Evolutionary conservation across 306 rosid genomes (phyloP), one percentile per base, ranked within the genome.

Genomic region (Dicorynia guianensis): DNA sequence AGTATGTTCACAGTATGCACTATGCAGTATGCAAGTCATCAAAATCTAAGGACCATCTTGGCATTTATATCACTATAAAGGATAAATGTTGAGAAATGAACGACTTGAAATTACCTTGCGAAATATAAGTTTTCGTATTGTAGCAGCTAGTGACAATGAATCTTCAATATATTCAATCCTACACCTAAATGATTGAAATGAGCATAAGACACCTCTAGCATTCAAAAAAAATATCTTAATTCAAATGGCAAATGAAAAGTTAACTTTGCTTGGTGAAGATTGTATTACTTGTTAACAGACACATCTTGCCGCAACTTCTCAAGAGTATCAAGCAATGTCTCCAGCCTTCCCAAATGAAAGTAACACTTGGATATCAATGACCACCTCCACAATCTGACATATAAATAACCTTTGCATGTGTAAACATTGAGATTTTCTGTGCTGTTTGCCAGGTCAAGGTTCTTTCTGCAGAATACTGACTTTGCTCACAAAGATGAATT

Each of bases 291-390:
- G 71, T 76, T 70, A 17, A 56, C 58, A 44, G 86, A 74, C 67
- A 79, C 86, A 60, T 65, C 71, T 83, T 87, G 82, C 79, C 76
- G 83, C 40, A 95, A 85, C 82, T 90, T 90, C 72, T 89, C 89
- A 44, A 95, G 87, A 70, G 79, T 46, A 76, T 81, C 79, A 77
- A 92, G 96, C 15, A 97, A 93, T 50, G 91, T 89, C 82, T 95
- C 96, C 50, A 95, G 84, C 85, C 75, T 90, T 81, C 98, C 98
- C 91, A 87, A 61, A 75, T 84, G 90, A 83, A 95, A 92, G 86
- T 92, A 81, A 74, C 95, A 89, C 85, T 76, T 95, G 79, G 98
- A 81, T 80, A 89, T 87, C 87, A 92, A 68, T 77, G 85, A 84
- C 87, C 93, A 92, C 77, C 97, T 86, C 98, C 98, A 95, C 67